These are phyloP conservation scores for Beauveria australis DNA, from an alignment of 2,329 filamentous ascomycete genomes.

Conservation along the genomic window DNA sequence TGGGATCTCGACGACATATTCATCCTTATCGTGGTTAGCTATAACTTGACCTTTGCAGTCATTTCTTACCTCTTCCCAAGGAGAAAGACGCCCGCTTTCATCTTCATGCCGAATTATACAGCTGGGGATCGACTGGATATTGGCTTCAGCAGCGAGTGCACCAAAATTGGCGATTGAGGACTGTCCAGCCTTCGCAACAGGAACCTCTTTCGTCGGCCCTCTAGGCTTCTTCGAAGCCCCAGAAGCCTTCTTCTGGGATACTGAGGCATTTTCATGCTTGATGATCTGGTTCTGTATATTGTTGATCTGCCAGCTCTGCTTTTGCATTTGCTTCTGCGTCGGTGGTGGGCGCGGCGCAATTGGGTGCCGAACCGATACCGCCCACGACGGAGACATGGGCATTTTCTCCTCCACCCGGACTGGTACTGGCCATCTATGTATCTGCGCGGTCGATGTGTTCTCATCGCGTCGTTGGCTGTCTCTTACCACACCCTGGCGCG, in stretches of 20 bases:
- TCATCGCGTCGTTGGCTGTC: not conserved
- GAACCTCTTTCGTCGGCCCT: not conserved
- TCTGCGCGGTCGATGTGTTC: too few relatives aligned
- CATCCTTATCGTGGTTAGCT: not conserved
- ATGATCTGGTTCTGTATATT: not conserved
- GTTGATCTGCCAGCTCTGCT: constrained; percentile 6
- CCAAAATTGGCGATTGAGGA: not conserved
- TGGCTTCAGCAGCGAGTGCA: not conserved
- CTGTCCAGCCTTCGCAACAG: not conserved
- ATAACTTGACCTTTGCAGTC: not conserved
- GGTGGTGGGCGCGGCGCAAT: not conserved
- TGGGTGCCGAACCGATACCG: not conserved
- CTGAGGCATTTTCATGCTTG: not conserved
- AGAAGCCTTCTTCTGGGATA: not conserved
- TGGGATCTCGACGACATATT: not conserved
- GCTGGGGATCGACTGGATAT: not conserved
- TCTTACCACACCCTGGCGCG: not conserved
- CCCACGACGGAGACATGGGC: not conserved
- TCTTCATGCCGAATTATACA: not conserved
- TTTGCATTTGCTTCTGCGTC: not conserved
- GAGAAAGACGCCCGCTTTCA: constrained; percentile 18
- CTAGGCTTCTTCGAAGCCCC: not conserved
- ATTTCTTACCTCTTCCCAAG: constrained; percentile 19
- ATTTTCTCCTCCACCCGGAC: not conserved
- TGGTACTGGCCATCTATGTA: not conserved